These are phyloP conservation scores for Anthostomella pinea DNA, from an alignment of 2,329 filamentous ascomycete species.

Conservation along the genomic window DNA sequence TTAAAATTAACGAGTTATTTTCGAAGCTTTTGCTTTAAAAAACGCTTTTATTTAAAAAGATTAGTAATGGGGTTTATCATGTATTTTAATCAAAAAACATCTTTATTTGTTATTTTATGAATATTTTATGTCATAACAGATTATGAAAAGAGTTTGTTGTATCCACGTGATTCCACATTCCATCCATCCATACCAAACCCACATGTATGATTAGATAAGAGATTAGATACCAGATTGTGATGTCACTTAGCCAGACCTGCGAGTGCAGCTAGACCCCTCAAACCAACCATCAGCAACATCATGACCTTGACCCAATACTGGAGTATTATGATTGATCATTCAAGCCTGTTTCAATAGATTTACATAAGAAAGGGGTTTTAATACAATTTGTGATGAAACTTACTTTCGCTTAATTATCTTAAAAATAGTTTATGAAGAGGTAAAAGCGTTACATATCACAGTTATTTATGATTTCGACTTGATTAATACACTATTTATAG, in stretches of 20 bases:
- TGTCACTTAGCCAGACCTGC: too few relatives aligned
- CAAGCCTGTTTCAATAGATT: constrained; percentile 1
- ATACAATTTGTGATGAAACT: background rate
- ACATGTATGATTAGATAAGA: too few relatives aligned
- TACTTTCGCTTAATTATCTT: constrained; percentile 1
- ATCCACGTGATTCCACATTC: too few relatives aligned
- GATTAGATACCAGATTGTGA: too few relatives aligned
- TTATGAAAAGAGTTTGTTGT: too few relatives aligned
- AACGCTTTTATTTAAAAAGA: background rate
- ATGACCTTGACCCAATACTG: too few relatives aligned
- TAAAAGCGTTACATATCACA: constrained; percentile 1
- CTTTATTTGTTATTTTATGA: background rate
- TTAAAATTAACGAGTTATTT: background rate
- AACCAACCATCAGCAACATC: too few relatives aligned
- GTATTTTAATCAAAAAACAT: constrained; percentile 2
- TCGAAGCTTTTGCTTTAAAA: background rate
- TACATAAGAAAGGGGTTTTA: background rate
- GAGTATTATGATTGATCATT: too few relatives aligned
- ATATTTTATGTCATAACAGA: constrained; percentile 2
- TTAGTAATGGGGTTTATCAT: background rate
- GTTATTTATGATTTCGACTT: constrained; percentile 2
- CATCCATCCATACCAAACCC: too few relatives aligned
- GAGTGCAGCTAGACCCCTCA: too few relatives aligned
- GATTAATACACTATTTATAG: background rate
- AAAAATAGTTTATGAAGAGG: constrained; percentile 3